Percentiles rank a stretch among this genome's conserved stretches.
Conservation (phyloP, 257 asterid species). For the Agastache rugosa region DNA sequence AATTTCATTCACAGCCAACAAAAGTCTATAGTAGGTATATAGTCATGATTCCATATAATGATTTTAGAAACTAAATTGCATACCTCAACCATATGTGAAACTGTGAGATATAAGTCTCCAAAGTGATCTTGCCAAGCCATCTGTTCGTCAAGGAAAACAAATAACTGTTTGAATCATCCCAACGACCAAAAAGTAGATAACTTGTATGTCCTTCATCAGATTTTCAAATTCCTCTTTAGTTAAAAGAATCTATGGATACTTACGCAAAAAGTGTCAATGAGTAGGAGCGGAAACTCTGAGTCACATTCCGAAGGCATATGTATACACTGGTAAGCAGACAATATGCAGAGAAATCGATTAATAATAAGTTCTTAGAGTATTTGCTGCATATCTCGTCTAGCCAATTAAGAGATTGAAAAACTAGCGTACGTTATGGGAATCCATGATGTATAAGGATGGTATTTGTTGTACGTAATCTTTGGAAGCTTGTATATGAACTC, state of each 20-base stretch:
- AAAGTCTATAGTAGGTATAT: neutral
- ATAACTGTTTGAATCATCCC: slow-evolving; percentile 10
- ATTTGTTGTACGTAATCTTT: slow-evolving; percentile 74
- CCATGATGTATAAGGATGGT: slow-evolving; percentile 98
- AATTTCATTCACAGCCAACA: neutral
- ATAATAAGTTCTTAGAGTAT: slow-evolving; percentile 10
- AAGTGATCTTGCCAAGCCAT: slow-evolving; percentile 94
- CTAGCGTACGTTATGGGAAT: slow-evolving; percentile 79
- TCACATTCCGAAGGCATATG: slow-evolving; percentile 77
- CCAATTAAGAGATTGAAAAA: slow-evolving; percentile 19
- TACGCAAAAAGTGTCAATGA: slow-evolving; percentile 89
- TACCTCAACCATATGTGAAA: slow-evolving; percentile 95
- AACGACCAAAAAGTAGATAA: neutral
- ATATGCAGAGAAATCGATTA: slow-evolving; percentile 27
- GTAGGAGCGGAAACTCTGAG: slow-evolving; percentile 85
- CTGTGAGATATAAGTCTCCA: slow-evolving; percentile 92
- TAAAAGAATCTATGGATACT: slow-evolving; percentile 39
- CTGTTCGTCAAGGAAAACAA: slow-evolving; percentile 45
- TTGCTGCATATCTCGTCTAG: slow-evolving; percentile 21
- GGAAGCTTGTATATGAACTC: slow-evolving; percentile 90
- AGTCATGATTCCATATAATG: neutral
- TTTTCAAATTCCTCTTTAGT: neutral
- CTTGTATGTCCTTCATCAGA: slow-evolving; percentile 20
- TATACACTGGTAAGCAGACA: slow-evolving; percentile 64
- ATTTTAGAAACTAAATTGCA: slow-evolving; percentile 23